Conservation (phyloP, 2,329 filamentous ascomycete genomes). For the Trichoderma sp. region DNA sequence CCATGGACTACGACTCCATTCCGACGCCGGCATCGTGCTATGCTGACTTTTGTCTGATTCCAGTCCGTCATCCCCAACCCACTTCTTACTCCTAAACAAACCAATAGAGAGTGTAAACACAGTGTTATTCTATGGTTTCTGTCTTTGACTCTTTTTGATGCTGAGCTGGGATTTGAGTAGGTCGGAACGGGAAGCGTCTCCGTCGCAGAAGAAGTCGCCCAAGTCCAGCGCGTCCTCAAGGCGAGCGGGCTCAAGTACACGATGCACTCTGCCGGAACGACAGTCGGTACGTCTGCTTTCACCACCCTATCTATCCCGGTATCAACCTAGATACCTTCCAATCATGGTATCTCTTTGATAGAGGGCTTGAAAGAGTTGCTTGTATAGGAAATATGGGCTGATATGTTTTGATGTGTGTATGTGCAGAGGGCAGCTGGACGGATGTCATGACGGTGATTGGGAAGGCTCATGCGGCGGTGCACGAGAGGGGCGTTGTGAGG, state of each 20-base stretch:
- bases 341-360: too few species aligned
- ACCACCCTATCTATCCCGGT: too few species aligned
- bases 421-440: slow-evolving; percentile 87
- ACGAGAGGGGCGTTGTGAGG: slow-evolving; percentile 73
- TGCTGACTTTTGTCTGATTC: slow-evolving; percentile 90
- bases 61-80: slow-evolving; percentile 48
- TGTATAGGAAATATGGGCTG: neutral
- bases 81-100: too few species aligned
- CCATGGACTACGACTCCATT: slow-evolving; percentile 52
- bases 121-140: too few species aligned
- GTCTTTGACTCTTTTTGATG: too few species aligned
- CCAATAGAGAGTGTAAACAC: too few species aligned
- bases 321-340: too few species aligned
- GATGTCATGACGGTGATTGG: slow-evolving; percentile 82
- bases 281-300: slow-evolving; percentile 64
- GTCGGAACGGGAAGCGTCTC: slow-evolving; percentile 78
- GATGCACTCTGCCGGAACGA: slow-evolving; percentile 94
- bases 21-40: slow-evolving; percentile 74
- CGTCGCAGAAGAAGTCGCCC: slow-evolving; percentile 81
- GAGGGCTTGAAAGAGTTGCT: too few species aligned
- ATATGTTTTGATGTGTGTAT: neutral
- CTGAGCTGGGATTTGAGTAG: slow-evolving; percentile 43
- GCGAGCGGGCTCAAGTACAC: slow-evolving; percentile 78
- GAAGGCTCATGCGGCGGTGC: slow-evolving; percentile 79
- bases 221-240: slow-evolving; percentile 82